phyloP scores from a whole-genome alignment of 768 basidiomycete species.

The Macrolepiota fuliginosa region DNA sequence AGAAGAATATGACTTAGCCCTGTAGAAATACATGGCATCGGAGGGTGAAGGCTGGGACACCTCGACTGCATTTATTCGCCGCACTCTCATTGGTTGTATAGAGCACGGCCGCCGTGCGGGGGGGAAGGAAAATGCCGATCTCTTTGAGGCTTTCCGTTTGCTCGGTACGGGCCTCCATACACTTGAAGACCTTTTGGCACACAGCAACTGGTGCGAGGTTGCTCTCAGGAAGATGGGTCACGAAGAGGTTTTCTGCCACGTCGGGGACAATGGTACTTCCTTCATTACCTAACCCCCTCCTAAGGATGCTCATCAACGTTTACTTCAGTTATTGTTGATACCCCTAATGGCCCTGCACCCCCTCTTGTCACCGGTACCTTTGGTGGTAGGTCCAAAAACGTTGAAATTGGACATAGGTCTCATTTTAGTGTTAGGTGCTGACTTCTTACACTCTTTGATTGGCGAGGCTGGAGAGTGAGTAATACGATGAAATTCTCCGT shows the following conservation, averaged over 20 bases:
- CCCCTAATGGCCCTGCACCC: slow-evolving; percentile 53
- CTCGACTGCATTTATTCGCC: slow-evolving; percentile 64
- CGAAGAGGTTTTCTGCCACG: slow-evolving; percentile 73
- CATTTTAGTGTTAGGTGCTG: slow-evolving; percentile 34
- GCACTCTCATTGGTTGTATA: slow-evolving; percentile 64
- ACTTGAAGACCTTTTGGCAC: slow-evolving; percentile 74
- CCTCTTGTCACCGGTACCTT: slow-evolving; percentile 71
- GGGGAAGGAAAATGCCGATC: slow-evolving; percentile 51
- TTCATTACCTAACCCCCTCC: not conserved
- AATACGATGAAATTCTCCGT: not conserved
- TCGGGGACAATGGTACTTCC: slow-evolving; percentile 57
- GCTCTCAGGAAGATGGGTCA: slow-evolving; percentile 69
- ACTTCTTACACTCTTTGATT: slow-evolving; percentile 65
- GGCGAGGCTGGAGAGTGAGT: slow-evolving; percentile 64
- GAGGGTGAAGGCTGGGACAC: slow-evolving; percentile 71
- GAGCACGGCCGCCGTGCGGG: slow-evolving; percentile 57
- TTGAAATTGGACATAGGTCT: not conserved
- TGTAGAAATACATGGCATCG: slow-evolving; percentile 77
- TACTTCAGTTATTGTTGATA: slow-evolving; percentile 39
- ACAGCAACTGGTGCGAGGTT: slow-evolving; percentile 81
- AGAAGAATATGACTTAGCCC: not conserved
- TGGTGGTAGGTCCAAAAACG: slow-evolving; percentile 35
- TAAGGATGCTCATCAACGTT: slow-evolving; percentile 5
- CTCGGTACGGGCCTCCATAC: slow-evolving; percentile 69
- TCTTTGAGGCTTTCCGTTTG: slow-evolving; percentile 68